phyloP scores from a whole-genome alignment of 2,329 filamentous ascomycete species.

The Alternaria dauci region DNA sequence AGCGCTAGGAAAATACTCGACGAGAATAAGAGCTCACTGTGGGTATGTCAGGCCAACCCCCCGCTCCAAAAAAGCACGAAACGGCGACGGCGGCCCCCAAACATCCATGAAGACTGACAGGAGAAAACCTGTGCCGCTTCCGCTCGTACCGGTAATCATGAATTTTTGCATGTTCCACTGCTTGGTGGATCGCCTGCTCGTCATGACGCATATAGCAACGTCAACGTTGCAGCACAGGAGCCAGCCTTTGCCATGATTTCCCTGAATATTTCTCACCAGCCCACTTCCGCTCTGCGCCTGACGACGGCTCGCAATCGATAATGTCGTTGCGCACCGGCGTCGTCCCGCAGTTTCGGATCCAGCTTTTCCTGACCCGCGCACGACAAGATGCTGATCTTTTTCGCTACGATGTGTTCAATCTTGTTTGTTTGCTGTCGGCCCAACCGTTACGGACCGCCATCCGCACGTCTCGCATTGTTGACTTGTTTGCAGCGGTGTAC shows the following conservation, averaged over 20 bases:
- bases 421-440: conserved; percentile 3
- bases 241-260: conserved; percentile 6
- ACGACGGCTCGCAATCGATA: conserved; percentile 34
- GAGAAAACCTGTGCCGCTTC: conserved; percentile 6
- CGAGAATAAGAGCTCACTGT: conserved; percentile 28
- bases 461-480: conserved; percentile 6
- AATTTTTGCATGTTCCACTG: conserved; percentile 19
- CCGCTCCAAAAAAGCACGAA: conserved; percentile 22
- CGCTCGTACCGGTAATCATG: conserved; percentile 9
- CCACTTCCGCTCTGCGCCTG: conserved; percentile 18
- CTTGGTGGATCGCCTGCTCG: conserved; percentile 21
- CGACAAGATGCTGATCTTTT: conserved; percentile 20
- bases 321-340: conserved; percentile 8
- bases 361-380: conserved; percentile 12
- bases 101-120: conserved; percentile 15
- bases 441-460: not conserved
- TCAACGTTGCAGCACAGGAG: conserved; percentile 14
- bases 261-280: conserved; percentile 6
- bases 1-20: conserved; percentile 25
- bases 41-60: conserved; percentile 26
- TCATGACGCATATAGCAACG: conserved; percentile 18
- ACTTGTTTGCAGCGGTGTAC: conserved; percentile 4
- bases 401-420: conserved; percentile 5
- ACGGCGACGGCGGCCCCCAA: conserved; percentile 22
- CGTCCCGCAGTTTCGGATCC: conserved; percentile 20